Conservation (phyloP, 352 stramenopile species). For the Pythium grandisporangium region DNA sequence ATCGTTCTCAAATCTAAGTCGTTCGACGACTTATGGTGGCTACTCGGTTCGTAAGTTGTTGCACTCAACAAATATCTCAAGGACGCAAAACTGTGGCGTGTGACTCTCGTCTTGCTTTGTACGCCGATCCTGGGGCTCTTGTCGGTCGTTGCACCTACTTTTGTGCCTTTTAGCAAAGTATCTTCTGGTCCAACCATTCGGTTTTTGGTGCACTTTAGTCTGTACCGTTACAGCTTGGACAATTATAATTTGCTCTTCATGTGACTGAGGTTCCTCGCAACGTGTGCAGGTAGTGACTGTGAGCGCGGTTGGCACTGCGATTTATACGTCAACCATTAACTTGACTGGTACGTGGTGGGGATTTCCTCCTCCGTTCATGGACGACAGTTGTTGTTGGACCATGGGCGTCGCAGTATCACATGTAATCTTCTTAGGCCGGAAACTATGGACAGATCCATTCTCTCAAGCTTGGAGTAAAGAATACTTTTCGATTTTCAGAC, state of each 20-base stretch:
- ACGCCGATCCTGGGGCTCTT: constrained; percentile 9
- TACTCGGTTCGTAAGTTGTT: constrained; percentile 2
- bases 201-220: neutral
- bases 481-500: neutral
- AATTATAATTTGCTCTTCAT: too few species aligned
- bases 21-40: neutral
- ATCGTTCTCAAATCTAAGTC: too few species aligned
- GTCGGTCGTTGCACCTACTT: constrained; percentile 1
- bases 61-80: constrained; percentile 6
- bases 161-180: constrained; percentile 5
- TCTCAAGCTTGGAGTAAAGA: neutral
- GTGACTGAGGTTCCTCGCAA: neutral
- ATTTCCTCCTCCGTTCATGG: constrained; percentile 5
- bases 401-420: neutral
- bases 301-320: neutral
- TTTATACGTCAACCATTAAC: neutral
- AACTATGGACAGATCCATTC: constrained; percentile 1
- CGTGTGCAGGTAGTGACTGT: too few species aligned
- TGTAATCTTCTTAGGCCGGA: constrained; percentile 4
- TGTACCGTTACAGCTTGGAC: too few species aligned
- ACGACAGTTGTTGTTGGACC: neutral
- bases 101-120: neutral
- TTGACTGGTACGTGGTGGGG: neutral
- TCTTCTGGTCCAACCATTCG: neutral
- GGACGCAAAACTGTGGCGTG: neutral